Base-by-base conservation (phyloP, 2,329 filamentous ascomycete genomes). In the Talaromyces pinophilus region DNA sequence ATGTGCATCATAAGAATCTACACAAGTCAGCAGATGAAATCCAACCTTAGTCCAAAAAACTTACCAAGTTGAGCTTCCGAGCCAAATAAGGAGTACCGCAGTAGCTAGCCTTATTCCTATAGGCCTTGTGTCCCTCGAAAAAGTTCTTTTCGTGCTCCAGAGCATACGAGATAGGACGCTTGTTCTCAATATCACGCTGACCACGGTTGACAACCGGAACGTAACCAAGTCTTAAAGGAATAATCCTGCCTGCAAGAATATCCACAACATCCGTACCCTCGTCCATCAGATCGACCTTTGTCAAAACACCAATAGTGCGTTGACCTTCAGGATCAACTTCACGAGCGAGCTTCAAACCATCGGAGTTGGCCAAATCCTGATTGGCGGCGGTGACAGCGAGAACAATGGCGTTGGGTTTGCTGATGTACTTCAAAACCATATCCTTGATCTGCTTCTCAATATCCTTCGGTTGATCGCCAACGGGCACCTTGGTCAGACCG, bases 1-100 rank as follows among this genome's bases (percentile, higher is more conserved):
- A 99, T 99, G 84, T 99, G 95, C 95, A 99, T 99, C 94, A 99
- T 98, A 72, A 99, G 86, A 76, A 99, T 98, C 85, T 87, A 60
- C 22, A 19, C 17, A 33, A 60, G 25, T 42, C 22, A 42, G 57
- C 38, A 19, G 35, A 46, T 8, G 22, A 40, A 28, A 25, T 10
- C 19, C 25, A n/a, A 46, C 15, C 22, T 3, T 30, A 44, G 50
- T 44, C 28, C 25, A 22, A 1, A 33, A 28, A 46, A 72, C 81
- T 38, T 77, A 87, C 85, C 74, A 99, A 85, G 81, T 99, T 99
- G 68, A 99, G 87, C 82, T 99, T 99, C 72, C 94, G 89, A 3
- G 95, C 95, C 67, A 99, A 85, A 77, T 99, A 99, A 3, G 95
- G 95, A 2, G 95, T 99, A 79, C 95, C 95, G 80, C 95, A 99